Conservation (phyloP, 768 basidiomycete genomes). For the Mrakia hoshinonis region DNA sequence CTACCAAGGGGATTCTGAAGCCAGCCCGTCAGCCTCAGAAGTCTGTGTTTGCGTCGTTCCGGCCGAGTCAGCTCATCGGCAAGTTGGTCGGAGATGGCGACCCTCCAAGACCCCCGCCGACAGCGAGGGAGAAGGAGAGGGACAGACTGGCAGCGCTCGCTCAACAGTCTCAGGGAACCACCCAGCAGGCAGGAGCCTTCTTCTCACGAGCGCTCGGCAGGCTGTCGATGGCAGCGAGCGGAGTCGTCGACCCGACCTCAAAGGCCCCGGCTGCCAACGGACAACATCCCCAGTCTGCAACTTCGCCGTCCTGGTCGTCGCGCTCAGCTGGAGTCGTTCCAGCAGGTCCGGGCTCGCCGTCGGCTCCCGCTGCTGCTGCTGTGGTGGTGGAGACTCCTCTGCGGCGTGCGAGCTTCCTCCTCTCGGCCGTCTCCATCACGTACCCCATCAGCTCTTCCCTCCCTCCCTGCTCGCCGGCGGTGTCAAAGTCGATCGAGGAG, state of each 20-base stretch:
- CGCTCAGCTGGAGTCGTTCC: slow-evolving; percentile 3
- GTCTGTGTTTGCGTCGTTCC: slow-evolving; percentile 33
- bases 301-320: background rate
- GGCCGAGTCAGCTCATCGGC: slow-evolving; percentile 37
- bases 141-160: background rate
- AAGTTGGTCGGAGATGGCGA: slow-evolving; percentile 33
- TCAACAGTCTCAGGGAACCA: background rate
- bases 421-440: slow-evolving; percentile 73
- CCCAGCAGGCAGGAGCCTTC: slow-evolving; percentile 32
- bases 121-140: slow-evolving; percentile 6
- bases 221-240: slow-evolving; percentile 34
- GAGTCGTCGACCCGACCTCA: slow-evolving; percentile 30
- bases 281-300: background rate
- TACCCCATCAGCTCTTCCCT: slow-evolving; percentile 81
- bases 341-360: background rate
- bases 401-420: slow-evolving; percentile 82
- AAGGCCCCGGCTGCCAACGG: background rate
- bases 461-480: slow-evolving; percentile 63
- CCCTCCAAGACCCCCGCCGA: slow-evolving; percentile 11
- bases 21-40: slow-evolving; percentile 40
- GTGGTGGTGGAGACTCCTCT: slow-evolving; percentile 43
- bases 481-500: slow-evolving; percentile 1
- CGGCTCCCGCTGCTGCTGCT: background rate
- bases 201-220: slow-evolving; percentile 20
- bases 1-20: slow-evolving; percentile 42